A percentile compares a stretch with the other conserved stretches of the same genome.
Conservation (phyloP, 495 filamentous ascomycete genomes). For the Aspergillus asperescens region DNA sequence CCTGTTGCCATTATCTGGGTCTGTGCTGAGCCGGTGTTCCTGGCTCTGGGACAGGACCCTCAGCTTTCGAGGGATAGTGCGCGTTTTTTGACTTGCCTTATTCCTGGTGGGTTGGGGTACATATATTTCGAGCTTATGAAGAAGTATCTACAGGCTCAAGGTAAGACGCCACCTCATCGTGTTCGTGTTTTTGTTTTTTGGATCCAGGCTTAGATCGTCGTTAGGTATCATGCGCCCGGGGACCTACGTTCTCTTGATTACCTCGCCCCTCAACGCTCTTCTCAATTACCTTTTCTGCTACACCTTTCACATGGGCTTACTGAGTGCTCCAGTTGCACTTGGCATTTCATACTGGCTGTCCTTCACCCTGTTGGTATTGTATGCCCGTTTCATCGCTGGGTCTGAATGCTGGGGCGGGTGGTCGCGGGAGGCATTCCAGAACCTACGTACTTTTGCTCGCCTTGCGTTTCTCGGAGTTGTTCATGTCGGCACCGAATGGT, state of each 20-base stretch:
- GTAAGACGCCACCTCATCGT: slow-evolving; percentile 29
- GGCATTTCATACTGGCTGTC: slow-evolving; percentile 84
- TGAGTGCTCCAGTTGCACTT: slow-evolving; percentile 80
- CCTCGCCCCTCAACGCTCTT: slow-evolving; percentile 69
- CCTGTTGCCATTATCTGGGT: slow-evolving; percentile 73
- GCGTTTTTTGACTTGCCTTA: slow-evolving; percentile 68
- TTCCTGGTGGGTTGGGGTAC: slow-evolving; percentile 84
- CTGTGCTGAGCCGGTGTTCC: slow-evolving; percentile 71
- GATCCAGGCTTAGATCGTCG: not conserved
- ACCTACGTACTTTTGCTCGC: slow-evolving; percentile 67
- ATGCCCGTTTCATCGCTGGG: slow-evolving; percentile 67
- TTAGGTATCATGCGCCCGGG: slow-evolving; percentile 80
- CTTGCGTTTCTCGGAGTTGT: slow-evolving; percentile 74
- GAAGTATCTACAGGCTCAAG: slow-evolving; percentile 89
- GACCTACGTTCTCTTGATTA: slow-evolving; percentile 80
- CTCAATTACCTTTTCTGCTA: slow-evolving; percentile 82
- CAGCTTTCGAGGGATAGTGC: slow-evolving; percentile 71
- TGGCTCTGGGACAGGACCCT: slow-evolving; percentile 70
- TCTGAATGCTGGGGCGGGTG: slow-evolving; percentile 83
- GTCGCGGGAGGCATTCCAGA: slow-evolving; percentile 56
- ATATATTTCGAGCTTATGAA: slow-evolving; percentile 90
- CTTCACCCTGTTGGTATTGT: slow-evolving; percentile 71
- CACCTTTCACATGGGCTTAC: slow-evolving; percentile 59
- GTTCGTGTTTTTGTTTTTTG: not conserved
- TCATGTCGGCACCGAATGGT: slow-evolving; percentile 95